Evolutionary conservation across 2,329 filamentous ascomycete species (phyloP).

Genomic region (Ascocoryne sarcoides): DNA sequence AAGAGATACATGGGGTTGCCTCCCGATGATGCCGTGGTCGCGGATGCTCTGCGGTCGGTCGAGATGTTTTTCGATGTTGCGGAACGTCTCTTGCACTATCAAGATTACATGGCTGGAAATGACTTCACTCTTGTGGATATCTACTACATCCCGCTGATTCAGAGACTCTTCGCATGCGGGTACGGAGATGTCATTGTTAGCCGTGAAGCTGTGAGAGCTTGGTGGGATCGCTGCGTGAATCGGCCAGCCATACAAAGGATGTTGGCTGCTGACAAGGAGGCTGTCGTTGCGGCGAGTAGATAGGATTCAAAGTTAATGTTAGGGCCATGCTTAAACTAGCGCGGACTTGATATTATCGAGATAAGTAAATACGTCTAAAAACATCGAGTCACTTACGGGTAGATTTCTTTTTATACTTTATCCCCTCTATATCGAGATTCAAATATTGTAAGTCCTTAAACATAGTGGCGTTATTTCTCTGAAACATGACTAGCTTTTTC

Average conservation of each 20-base stretch:
- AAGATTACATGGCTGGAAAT: slow-evolving; percentile 37
- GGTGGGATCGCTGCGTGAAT: slow-evolving; percentile 34
- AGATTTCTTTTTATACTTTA: too few relatives aligned
- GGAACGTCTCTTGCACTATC: slow-evolving; percentile 32
- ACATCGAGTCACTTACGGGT: too few relatives aligned
- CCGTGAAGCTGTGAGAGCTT: slow-evolving; percentile 32
- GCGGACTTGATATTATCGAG: too few relatives aligned
- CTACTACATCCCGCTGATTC: slow-evolving; percentile 38
- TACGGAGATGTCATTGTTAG: slow-evolving; percentile 31
- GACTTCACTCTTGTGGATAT: slow-evolving; percentile 38
- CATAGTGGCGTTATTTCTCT: too few relatives aligned
- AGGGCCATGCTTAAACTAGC: slow-evolving; percentile 12
- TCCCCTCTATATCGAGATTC: too few relatives aligned
- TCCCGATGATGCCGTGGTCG: slow-evolving; percentile 33
- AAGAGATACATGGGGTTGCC: slow-evolving; percentile 36
- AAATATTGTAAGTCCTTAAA: too few relatives aligned
- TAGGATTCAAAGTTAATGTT: slow-evolving; percentile 14
- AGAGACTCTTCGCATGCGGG: slow-evolving; percentile 34
- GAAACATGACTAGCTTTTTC: too few relatives aligned
- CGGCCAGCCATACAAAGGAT: slow-evolving; percentile 32
- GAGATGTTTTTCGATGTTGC: slow-evolving; percentile 36
- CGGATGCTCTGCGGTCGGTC: slow-evolving; percentile 30
- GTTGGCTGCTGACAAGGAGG: slow-evolving; percentile 30
- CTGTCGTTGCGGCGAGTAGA: slow-evolving; percentile 21
- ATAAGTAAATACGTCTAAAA: too few relatives aligned